Base-by-base conservation (phyloP, 345 rosid genomes). In the Nephelium lappaceum region DNA sequence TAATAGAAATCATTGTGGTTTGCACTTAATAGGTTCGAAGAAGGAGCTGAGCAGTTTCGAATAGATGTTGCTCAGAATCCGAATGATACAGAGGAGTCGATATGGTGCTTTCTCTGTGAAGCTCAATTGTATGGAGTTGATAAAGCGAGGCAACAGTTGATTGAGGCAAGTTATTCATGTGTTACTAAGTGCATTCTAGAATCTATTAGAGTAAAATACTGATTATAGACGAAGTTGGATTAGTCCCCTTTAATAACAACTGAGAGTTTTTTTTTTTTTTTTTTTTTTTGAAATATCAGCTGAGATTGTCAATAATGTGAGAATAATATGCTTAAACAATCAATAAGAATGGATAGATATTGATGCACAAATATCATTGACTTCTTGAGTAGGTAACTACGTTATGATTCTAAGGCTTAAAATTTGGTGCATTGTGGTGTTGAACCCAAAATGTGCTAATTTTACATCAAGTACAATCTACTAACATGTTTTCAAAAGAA, bases 71-170 rank as follows among this genome's bases (percentile, higher is more conserved):
- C 92, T 18, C 89, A 88, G 72, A 95, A 95, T 79, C 96, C 98
- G 53, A 91, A 93, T 84, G 98, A 95, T 67, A 93, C 98, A 0
- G 98, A 92, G 87, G 98, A 93, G 77, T 92, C 98, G 1, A 92
- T 95, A 73, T 93, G 98, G 98, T 91, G 98, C 80, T 92, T 84
- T 86, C 95, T 95, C 11, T 95, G 98, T 63, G 96, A 93, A 81
- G 97, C 97, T 66, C 85, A 82, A 68, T 76, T 92, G 5, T 89
- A 80, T 45, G 97, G 97, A 81, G 84, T 84, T 73, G 91, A 86
- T 49, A 89, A 76, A 61, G 97, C 97, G 16, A 86, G 98, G 80
- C 79, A 79, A 65, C 84, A 79, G 74, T 90, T 92, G 84, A 94
- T 92, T 0, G 89, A 91, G 92, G 98, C 88, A 76, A 81, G 79